Evolutionary conservation across 768 basidiomycete genomes (phyloP), one percentile per base, ranked within the genome.

Genomic region (Jaapia argillacea): DNA sequence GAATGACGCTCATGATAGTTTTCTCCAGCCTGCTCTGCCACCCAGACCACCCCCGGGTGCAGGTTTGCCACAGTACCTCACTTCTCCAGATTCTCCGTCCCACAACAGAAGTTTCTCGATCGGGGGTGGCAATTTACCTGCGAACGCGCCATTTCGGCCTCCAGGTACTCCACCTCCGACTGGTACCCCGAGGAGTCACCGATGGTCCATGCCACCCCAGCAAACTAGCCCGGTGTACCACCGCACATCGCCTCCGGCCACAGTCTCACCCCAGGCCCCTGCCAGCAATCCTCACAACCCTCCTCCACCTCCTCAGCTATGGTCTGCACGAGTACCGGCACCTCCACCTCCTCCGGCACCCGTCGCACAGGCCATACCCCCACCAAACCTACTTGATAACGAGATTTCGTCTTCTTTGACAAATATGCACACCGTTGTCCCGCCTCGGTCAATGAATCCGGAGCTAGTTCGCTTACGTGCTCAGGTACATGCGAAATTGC

Each of bases 381-480:
- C 50, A 48, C 71, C 75, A 24, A 76, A 81, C 64, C 61, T 85
- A 21, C 70, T 88, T 47, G 85, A 85, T 59, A 74, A 75, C 44
- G 83, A 86, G 25, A 51, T 59, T 14, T 47, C 43, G 46, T 48
- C 43, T 23, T 25, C 13, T 51, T 55, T 64, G 51, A 48, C 51
- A 35, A 46, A 50, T 56, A 20, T 46, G 57, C 52, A 54, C 59
- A 46, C 61, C 51, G 28, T 50, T 53, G 72, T 75, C 40, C 89
- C 89, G 46, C 84, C 82, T 33, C 81, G 87, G 22, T 90, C 89
- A 16, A 86, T 85, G 4, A 91, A 94, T 63, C 91, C 90, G 41
- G 89, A 94, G 57, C 71, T 96, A 12, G 70, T 96, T 46, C 76
- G 72, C 16, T 70, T 97, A 18, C 89, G 94, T 48, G 68, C 74